Conservation (phyloP, 2,329 filamentous ascomycete species). For the Chaetomiaceae sp. region DNA sequence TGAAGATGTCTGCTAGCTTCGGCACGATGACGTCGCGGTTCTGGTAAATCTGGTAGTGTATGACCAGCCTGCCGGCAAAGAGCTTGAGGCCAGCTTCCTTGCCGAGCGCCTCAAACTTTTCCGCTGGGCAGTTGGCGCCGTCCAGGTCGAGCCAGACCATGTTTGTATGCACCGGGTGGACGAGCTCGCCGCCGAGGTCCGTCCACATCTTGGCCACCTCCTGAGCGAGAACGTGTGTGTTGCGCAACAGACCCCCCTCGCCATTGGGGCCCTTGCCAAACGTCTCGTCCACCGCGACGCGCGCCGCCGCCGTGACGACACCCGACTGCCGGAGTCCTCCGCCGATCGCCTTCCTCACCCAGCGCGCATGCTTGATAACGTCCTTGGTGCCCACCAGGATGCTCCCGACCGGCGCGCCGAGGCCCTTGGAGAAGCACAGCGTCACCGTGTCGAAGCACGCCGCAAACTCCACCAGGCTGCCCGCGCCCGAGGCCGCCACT, state of each 20-base stretch:
- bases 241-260: slow-evolving; percentile 56
- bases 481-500: slow-evolving; percentile 40
- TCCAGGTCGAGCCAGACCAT: slow-evolving; percentile 83
- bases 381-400: slow-evolving; percentile 41
- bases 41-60: slow-evolving; percentile 58
- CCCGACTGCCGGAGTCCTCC: slow-evolving; percentile 74
- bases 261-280: slow-evolving; percentile 57
- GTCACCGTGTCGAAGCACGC: slow-evolving; percentile 54
- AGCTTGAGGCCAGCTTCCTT: slow-evolving; percentile 41
- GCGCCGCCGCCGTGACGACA: slow-evolving; percentile 68
- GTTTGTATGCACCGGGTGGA: slow-evolving; percentile 76
- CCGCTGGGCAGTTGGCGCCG: slow-evolving; percentile 44
- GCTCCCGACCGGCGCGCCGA: slow-evolving; percentile 49
- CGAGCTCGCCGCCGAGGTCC: slow-evolving; percentile 61
- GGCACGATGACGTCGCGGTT: slow-evolving; percentile 55
- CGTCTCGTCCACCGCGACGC: slow-evolving; percentile 73
- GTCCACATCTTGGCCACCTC: slow-evolving; percentile 60
- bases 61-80: slow-evolving; percentile 40
- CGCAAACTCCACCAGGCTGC: slow-evolving; percentile 38
- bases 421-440: slow-evolving; percentile 49
- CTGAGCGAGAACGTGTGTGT: slow-evolving; percentile 59
- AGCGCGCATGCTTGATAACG: slow-evolving; percentile 63
- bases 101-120: slow-evolving; percentile 37
- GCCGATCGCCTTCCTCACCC: slow-evolving; percentile 75
- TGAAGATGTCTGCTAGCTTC: slow-evolving; percentile 53